Evolutionary conservation across 805 yeast species (phyloP).

Genomic region (Saccharomyces kudriavzevii): DNA sequence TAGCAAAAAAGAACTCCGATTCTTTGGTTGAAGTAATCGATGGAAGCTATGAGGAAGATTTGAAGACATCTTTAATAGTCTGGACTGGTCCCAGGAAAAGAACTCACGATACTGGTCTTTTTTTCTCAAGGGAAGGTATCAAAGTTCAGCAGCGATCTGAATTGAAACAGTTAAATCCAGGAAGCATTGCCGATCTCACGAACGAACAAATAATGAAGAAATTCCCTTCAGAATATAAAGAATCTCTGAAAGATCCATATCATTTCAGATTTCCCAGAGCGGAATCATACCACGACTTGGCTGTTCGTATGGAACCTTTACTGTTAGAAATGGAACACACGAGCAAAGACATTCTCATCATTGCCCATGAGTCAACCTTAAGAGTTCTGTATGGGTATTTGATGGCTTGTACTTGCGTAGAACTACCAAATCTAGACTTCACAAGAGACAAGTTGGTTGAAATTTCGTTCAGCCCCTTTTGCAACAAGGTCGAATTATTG

Average conservation of each 20-base stretch:
- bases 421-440: conserved; percentile 73
- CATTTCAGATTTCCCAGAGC: conserved; percentile 88
- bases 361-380: conserved; percentile 88
- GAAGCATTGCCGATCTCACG: conserved; percentile 66
- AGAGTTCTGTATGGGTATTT: conserved; percentile 88
- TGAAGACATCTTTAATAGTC: conserved; percentile 34
- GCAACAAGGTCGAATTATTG: conserved; percentile 47
- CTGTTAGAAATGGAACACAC: conserved; percentile 89
- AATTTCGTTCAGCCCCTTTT: conserved; percentile 78
- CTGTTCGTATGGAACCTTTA: conserved; percentile 87
- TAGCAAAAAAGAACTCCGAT: neutral
- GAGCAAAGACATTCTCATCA: conserved; percentile 77
- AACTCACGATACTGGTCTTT: conserved; percentile 70
- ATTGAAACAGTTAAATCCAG: conserved; percentile 82
- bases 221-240: conserved; percentile 64
- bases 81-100: conserved; percentile 92
- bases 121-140: conserved; percentile 55
- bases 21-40: neutral
- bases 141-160: conserved; percentile 70
- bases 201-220: conserved; percentile 48
- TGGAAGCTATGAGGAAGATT: neutral
- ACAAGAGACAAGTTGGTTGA: conserved; percentile 80
- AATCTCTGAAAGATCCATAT: conserved; percentile 70
- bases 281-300: conserved; percentile 93
- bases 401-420: conserved; percentile 83